Evolutionary conservation across 805 yeast genomes (phyloP).

Genomic region (Candida hungchunana): DNA sequence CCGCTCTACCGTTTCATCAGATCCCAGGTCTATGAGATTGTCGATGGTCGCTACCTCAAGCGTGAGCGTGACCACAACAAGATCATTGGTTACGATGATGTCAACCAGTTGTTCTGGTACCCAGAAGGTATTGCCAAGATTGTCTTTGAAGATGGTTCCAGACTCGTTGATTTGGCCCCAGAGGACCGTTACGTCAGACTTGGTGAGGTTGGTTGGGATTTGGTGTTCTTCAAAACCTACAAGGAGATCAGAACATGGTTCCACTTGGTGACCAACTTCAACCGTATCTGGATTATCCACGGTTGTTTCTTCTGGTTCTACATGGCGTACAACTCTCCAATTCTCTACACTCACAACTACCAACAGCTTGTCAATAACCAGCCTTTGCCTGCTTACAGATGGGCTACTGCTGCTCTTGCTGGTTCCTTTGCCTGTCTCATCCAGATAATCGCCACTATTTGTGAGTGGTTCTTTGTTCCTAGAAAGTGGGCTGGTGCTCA

Average conservation of each 20-base stretch:
- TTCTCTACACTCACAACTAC: conserved; percentile 84
- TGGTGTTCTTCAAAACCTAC: conserved; percentile 93
- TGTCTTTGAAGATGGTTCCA: conserved; percentile 84
- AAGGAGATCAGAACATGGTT: conserved; percentile 97
- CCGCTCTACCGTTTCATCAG: conserved; percentile 81
- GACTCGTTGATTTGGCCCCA: conserved; percentile 84
- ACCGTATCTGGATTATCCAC: conserved; percentile 97
- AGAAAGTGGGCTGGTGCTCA: conserved; percentile 99
- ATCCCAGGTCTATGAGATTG: conserved; percentile 76
- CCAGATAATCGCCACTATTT: conserved; percentile 81
- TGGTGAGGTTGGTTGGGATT: conserved; percentile 90
- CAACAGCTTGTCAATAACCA: conserved; percentile 76
- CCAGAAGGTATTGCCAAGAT: conserved; percentile 97
- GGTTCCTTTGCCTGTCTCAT: conserved; percentile 81
- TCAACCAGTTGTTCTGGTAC: conserved; percentile 98
- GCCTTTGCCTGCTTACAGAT: conserved; percentile 85
- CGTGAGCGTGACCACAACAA: conserved; percentile 83
- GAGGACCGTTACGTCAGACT: conserved; percentile 85
- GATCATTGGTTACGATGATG: conserved; percentile 93
- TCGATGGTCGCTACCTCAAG: conserved; percentile 76
- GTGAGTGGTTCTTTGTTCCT: conserved; percentile 96
- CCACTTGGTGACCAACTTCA: conserved; percentile 90
- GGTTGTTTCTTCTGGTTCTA: conserved; percentile 91
- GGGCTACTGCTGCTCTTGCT: conserved; percentile 92
- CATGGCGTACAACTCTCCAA: conserved; percentile 87